These are phyloP conservation scores for Solanum lycopersicoides DNA, from an alignment of 257 asterid genomes.

Conservation along the genomic window DNA sequence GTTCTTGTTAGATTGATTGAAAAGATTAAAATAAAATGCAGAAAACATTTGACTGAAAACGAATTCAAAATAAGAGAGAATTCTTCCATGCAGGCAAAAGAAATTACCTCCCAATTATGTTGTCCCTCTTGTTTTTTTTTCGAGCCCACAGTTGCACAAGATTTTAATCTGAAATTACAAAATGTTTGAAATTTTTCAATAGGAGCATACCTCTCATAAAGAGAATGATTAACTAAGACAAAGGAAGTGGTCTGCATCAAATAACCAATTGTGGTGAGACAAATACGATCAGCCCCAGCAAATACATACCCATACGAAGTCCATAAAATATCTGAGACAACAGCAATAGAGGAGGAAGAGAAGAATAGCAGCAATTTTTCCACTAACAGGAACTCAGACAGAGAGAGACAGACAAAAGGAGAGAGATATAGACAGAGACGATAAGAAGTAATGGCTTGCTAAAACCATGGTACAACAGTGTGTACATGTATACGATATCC, in stretches of 20 bases:
- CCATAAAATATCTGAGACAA: background rate
- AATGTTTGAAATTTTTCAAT: background rate
- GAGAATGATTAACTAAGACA: background rate
- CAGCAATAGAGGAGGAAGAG: background rate
- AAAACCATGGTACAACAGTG: background rate
- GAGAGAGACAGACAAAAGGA: background rate
- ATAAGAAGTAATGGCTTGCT: background rate
- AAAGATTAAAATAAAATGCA: background rate
- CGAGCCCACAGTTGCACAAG: conserved; percentile 34
- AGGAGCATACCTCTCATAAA: background rate
- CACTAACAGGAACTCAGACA: background rate
- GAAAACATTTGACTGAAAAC: background rate
- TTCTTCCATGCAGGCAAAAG: background rate
- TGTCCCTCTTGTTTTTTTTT: conserved; percentile 55
- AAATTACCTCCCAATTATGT: conserved; percentile 48
- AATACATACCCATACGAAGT: background rate
- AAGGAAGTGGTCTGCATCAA: background rate
- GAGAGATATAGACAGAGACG: background rate
- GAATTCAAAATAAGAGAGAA: background rate
- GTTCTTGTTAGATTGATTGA: background rate
- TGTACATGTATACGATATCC: background rate
- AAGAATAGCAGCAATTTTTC: background rate
- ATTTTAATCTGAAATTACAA: conserved; percentile 55
- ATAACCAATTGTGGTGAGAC: background rate
- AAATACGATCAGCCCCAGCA: background rate